Conservation (phyloP, 192 early-diverging fungal species). For the Podila epigama region DNA sequence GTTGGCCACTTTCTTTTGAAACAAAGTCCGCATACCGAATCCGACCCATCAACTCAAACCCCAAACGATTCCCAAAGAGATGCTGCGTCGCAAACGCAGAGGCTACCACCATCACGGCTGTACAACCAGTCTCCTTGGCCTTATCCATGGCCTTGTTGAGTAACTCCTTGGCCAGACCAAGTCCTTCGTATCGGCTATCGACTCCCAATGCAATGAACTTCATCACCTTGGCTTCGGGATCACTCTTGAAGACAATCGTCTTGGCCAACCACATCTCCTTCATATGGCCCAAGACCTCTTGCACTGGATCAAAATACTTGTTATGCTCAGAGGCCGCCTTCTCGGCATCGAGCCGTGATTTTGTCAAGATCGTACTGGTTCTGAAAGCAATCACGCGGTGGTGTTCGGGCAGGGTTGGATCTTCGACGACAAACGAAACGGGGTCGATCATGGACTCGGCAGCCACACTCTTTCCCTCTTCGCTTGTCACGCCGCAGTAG, state of each 20-base stretch:
- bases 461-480: slow-evolving; percentile 3
- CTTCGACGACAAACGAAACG: slow-evolving; percentile 45
- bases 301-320: slow-evolving; percentile 3
- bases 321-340: background rate
- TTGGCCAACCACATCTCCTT: slow-evolving; percentile 20
- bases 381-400: slow-evolving; percentile 29
- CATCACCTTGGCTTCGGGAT: slow-evolving; percentile 37
- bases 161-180: slow-evolving; percentile 34
- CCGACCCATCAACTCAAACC: slow-evolving; percentile 29
- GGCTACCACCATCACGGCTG: slow-evolving; percentile 39
- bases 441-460: slow-evolving; percentile 14
- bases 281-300: slow-evolving; percentile 18
- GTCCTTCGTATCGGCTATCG: slow-evolving; percentile 14
- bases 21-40: slow-evolving; percentile 23
- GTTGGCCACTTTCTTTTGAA: slow-evolving; percentile 1
- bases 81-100: slow-evolving; percentile 48
- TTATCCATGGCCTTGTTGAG: slow-evolving; percentile 28
- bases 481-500: slow-evolving; percentile 4
- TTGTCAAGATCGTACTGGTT: slow-evolving; percentile 17
- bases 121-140: slow-evolving; percentile 13
- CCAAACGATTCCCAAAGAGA: slow-evolving; percentile 28
- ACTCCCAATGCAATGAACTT: slow-evolving; percentile 48
- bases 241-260: slow-evolving; percentile 16
- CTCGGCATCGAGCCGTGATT: background rate
- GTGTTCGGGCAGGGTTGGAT: slow-evolving; percentile 10